Evolutionary conservation across 2,329 filamentous ascomycete species (phyloP).

Genomic region (Trichophaea hybrida): DNA sequence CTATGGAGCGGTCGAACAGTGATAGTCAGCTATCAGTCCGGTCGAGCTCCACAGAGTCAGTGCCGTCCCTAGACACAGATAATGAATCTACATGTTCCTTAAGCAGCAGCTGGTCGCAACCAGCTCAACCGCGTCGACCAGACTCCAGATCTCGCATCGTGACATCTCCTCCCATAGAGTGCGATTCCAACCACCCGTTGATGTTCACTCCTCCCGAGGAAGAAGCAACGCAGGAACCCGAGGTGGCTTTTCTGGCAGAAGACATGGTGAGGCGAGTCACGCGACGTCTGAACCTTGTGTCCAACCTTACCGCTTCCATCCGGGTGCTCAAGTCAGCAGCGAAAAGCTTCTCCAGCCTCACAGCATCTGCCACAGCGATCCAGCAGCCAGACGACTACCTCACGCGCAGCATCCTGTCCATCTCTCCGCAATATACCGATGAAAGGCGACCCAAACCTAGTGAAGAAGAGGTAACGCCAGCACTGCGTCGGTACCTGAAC

Average conservation of each 20-base stretch:
- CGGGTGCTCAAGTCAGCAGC: constrained; percentile 50
- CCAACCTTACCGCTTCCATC: constrained; percentile 52
- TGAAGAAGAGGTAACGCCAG: constrained; percentile 50
- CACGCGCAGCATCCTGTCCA: constrained; percentile 52
- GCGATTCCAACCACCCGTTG: constrained; percentile 25
- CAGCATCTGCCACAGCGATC: constrained; percentile 38
- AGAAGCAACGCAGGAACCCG: constrained; percentile 13
- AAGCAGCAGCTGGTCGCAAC: constrained; percentile 16
- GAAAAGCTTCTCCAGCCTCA: constrained; percentile 47
- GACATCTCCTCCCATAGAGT: constrained; percentile 24
- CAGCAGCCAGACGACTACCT: constrained; percentile 53
- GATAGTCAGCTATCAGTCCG: constrained; percentile 23
- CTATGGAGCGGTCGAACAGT: constrained; percentile 20
- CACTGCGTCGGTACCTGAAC: constrained; percentile 53
- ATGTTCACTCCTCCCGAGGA: constrained; percentile 17
- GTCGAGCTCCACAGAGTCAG: constrained; percentile 25
- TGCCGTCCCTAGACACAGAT: constrained; percentile 26
- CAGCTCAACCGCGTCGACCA: constrained; percentile 9
- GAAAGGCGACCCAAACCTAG: constrained; percentile 49
- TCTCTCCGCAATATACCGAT: constrained; percentile 53
- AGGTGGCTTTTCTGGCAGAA: constrained; percentile 12
- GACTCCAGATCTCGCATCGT: constrained; percentile 17
- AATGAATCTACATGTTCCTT: constrained; percentile 26
- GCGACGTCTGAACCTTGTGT: constrained; percentile 43
- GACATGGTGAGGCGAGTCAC: constrained; percentile 20